Base-by-base conservation (phyloP, 768 basidiomycete species). In the Trichaptum fuscoviolaceum region DNA sequence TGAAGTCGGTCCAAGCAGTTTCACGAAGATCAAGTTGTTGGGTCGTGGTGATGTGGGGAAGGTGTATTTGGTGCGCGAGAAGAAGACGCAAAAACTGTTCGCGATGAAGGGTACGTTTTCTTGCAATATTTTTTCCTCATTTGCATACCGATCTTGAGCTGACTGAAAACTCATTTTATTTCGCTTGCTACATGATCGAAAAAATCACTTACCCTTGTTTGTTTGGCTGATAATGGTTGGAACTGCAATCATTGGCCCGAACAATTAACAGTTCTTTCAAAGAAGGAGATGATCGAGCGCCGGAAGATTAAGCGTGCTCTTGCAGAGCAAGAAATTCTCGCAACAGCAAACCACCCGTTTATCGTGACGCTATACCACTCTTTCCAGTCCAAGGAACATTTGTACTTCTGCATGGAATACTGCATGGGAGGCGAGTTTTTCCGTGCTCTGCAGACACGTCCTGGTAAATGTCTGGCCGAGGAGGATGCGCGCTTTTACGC, bases 391-490 rank as follows among this genome's bases (percentile, higher is more conserved):
- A 93, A 96, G 72, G 92, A 93, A 67, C 97, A 97, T 78, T 87
- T 99, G 30, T 99, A 98, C 79, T 96, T 99, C 77, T 97, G 95
- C 83, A 95, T 95, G 93, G 93, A 98, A 78, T 99, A 98, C 78
- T 99, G 97, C 80, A 96, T 97, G 87, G 93, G 97, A 36, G 97
- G 97, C 66, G 97, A 99, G 75, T 99, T 99, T 81, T 99, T 99
- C 84, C 90, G 97, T 36, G 96, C 96, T 9, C 81, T 99, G 69
- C 97, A 99, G 77, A 92, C 92, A 61, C 85, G 95, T 68, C 97
- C 96, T 7, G 94, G 93, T n/a, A 99, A 95, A 75, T 98, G 97
- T 78, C 85, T 99, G 27, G 81, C 93, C 64, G 97, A 99, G 79
- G 96, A 99, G 65, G 95, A 91, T 30, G 91, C 96, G 23, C 87